Evolutionary conservation across 192 early-diverging fungal genomes (phyloP).

Genomic region (Coemansia sp.): DNA sequence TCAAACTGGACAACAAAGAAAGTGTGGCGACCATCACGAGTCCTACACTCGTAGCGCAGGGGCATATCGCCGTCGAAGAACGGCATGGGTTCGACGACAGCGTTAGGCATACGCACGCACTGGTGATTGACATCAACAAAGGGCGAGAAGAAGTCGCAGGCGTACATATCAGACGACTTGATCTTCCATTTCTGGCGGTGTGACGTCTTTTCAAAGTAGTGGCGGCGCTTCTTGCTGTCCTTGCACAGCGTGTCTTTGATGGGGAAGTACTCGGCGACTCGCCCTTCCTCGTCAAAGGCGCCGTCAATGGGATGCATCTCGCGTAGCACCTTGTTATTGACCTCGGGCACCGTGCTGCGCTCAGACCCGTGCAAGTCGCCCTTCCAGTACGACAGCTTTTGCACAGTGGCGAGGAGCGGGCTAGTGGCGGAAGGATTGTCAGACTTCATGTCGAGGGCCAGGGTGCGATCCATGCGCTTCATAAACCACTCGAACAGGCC

Average conservation of each 20-base stretch:
- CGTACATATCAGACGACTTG: conserved; percentile 43
- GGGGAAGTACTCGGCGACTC: conserved; percentile 51
- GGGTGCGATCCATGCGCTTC: conserved; percentile 54
- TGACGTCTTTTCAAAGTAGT: conserved; percentile 48
- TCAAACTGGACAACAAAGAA: conserved; percentile 55
- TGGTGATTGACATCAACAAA: conserved; percentile 56
- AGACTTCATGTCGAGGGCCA: conserved; percentile 51
- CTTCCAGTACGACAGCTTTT: conserved; percentile 54
- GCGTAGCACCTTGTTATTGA: conserved; percentile 53
- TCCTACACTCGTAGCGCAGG: conserved; percentile 52
- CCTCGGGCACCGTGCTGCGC: conserved; percentile 28
- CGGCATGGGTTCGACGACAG: conserved; percentile 54
- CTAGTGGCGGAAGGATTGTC: conserved; percentile 52
- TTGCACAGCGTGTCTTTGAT: conserved; percentile 47
- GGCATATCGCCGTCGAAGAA: conserved; percentile 52
- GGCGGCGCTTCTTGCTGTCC: conserved; percentile 54
- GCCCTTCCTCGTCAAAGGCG: conserved; percentile 40
- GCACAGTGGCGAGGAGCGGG: conserved; percentile 49
- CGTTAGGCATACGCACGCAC: conserved; percentile 55
- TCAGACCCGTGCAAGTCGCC: conserved; percentile 40
- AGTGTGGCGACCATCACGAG: conserved; percentile 37
- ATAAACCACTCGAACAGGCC: conserved; percentile 55
- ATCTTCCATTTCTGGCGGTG: conserved; percentile 45
- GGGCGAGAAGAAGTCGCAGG: conserved; percentile 53
- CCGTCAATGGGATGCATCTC: conserved; percentile 49